Evolutionary conservation across 163 green algal genomes (phyloP), one percentile per base, ranked within the genome.

Genomic region (Trebouxiophyceae sp.): DNA sequence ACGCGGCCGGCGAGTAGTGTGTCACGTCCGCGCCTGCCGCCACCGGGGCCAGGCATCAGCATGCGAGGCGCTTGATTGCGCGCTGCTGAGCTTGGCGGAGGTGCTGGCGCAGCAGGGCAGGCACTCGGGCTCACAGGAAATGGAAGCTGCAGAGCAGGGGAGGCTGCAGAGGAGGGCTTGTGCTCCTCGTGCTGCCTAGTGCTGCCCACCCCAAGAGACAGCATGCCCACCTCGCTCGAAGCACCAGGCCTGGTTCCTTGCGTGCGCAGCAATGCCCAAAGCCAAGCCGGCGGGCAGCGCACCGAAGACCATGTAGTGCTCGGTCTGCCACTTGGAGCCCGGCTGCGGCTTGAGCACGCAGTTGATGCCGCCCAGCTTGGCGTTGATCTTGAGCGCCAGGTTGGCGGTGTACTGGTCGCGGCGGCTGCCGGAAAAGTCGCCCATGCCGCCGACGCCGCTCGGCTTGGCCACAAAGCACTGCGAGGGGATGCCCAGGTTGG

Each of bases 351-450:
- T 58, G 5, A 64, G 34, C 2, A 47, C 50, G 33, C 22, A 46
- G 45, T 60, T 66, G 56, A 60, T 65, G 39, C 65, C 56, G 26
- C n/a, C 64, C 60, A 79, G 65, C 68, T 76, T 73, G 60, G 65
- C 61, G 55, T 73, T 76, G 46, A 79, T 63, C 66, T 80, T 80
- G 66, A 80, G 66, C 33, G 62, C 70, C 55, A 81, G 31, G 64
- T 82, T 82, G 65, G 50, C 68, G 59, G 65, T 72, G 60, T 78
- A 78, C 67, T 74, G 67, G 44, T 31, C 27, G 20, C 61, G 59
- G n/a, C n/a, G n/a, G n/a, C n/a, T n/a, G 32, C 57, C 62, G n/a
- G 46, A 20, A 1, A 33, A 20, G 8, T 27, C 2, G 0, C 54
- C 45, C 22, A 66, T 55, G 55, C 72, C 23, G 23, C 47, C 47